Conservation (phyloP, 495 filamentous ascomycete genomes). For the Parachaetomium inaequale region DNA sequence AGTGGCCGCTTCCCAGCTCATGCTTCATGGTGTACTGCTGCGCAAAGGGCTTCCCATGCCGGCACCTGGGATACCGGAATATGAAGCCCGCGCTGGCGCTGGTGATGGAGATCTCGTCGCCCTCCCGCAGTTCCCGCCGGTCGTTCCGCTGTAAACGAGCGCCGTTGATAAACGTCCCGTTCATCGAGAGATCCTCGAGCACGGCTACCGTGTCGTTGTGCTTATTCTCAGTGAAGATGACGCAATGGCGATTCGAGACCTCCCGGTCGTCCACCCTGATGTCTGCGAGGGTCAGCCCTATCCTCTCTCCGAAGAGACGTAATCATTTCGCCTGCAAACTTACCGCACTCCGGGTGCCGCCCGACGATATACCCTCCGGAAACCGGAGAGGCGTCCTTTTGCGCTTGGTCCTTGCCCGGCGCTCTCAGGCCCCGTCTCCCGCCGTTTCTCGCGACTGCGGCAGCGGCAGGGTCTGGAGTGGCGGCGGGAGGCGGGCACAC, state of each 20-base stretch:
- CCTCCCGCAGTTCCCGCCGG: constrained; percentile 77
- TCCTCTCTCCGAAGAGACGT: not conserved
- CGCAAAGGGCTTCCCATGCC: constrained; percentile 70
- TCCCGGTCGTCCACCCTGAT: constrained; percentile 71
- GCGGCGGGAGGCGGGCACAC: constrained; percentile 55
- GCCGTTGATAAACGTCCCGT: constrained; percentile 95
- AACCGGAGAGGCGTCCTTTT: constrained; percentile 52
- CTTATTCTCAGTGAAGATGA: constrained; percentile 84
- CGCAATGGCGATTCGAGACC: constrained; percentile 93
- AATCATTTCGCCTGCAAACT: constrained; percentile 29
- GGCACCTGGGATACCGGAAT: constrained; percentile 80
- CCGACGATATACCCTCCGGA: constrained; percentile 90
- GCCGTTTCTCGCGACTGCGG: constrained; percentile 22
- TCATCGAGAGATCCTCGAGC: constrained; percentile 89
- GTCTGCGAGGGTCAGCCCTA: constrained; percentile 51
- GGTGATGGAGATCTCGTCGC: constrained; percentile 84
- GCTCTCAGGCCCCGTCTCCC: constrained; percentile 39
- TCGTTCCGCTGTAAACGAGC: constrained; percentile 88
- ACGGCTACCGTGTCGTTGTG: constrained; percentile 75
- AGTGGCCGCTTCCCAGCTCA: constrained; percentile 93
- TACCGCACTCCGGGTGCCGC: constrained; percentile 92
- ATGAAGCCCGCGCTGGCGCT: constrained; percentile 72
- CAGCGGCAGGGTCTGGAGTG: constrained; percentile 12
- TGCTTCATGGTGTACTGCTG: constrained; percentile 83
- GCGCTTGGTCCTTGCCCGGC: constrained; percentile 53